Base-by-base conservation (phyloP, 768 basidiomycete species). In the Leccinum barrowsii region DNA sequence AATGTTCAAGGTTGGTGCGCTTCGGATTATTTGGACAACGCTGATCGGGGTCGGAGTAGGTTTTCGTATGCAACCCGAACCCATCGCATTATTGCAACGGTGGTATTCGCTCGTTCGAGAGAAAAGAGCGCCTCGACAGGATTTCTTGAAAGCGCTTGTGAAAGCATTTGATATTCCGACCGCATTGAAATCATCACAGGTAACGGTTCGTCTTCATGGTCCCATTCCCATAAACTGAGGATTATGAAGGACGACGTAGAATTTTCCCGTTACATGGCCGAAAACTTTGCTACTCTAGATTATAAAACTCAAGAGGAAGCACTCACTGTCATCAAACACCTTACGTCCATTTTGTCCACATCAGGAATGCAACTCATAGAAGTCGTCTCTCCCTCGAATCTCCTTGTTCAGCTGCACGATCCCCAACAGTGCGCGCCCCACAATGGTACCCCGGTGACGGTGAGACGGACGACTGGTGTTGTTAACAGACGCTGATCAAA, bases 281-380 rank as follows among this genome's bases (percentile, higher is more conserved):
- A 98, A 70, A 98, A 98, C 67, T 88, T 98, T 58, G 82, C 94
- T 1, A 78, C 88, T 1, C 84, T 99, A 59, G 94, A 98, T 34
- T 98, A 95, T 78, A 98, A 94, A 76, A 92, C 92, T 0, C 87
- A 90, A 65, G 97, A 99, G 72, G 97, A 98, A 74, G 86, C 89
- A 5, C 76, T 98, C 54, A 86, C 89, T 5, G 86, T 98, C 22
- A 83, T 97, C 68, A 90, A 89, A 59, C 81, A 82, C 55, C 78
- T 95, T 56, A 93, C 91, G 8, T 75, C 81, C 17, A 80, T 89
- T 22, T 79, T 92, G 49, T 94, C 89, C 1, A 89, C 86, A 2
- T 82, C 84, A 10, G 96, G 90, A 55, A 87, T 86, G 80, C 91
- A 90, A 65, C 73, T 91, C n/a, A 79, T 92, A 56, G 93, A 90